Base-by-base conservation (phyloP, 768 basidiomycete species). In the Leucosporidium yakuticum region DNA sequence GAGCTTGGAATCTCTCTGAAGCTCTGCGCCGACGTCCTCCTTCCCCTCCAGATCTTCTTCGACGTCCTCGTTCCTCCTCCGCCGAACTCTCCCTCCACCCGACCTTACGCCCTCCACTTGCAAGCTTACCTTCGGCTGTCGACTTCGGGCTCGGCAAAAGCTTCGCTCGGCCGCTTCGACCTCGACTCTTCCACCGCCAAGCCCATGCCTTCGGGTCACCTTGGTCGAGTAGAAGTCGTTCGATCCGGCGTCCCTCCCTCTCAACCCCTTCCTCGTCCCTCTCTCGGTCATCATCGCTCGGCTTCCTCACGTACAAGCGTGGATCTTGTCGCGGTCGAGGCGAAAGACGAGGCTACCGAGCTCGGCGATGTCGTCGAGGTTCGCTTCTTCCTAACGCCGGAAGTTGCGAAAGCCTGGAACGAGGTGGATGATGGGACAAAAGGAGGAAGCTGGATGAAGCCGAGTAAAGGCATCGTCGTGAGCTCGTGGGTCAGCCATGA, bases 51-150 rank as follows among this genome's bases (percentile, higher is more conserved):
- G 63, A 58, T 64, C 48, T 64, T 51, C 57, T 34, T 64, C 49
- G 63, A 64, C 57, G n/a, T 64, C 11, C 29, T 32, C 17, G n/a
- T 50, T 15, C 57, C 55, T 5, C 49, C 63, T 7, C 39, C 63
- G 8, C 20, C 54, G 17, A 4, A 4, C 47, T 25, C 47, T 2
- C 4, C 12, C 47, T 12, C 20, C 31, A 11, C 47, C 1, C 29
- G 29, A 8, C 62, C 54, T 23, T 64, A 64, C 57, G 21, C 7
- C 1, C 36, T 64, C 34, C 63, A 64, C 56, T 20, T 54, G n/a
- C 56, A 58, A 32, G 31, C 34, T 23, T 64, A 55, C 63, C 48
- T 58, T 32, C 63, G 57, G 15, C 63, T 64, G 48, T 64, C 63
- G 0, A 49, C 63, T 4, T 58, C 63, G 1, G 56, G 55, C 23